Percentiles rank a stretch among this genome's conserved stretches.
phyloP scores from a whole-genome alignment of 192 early-diverging fungal species.

The Backusella liffmaniae region DNA sequence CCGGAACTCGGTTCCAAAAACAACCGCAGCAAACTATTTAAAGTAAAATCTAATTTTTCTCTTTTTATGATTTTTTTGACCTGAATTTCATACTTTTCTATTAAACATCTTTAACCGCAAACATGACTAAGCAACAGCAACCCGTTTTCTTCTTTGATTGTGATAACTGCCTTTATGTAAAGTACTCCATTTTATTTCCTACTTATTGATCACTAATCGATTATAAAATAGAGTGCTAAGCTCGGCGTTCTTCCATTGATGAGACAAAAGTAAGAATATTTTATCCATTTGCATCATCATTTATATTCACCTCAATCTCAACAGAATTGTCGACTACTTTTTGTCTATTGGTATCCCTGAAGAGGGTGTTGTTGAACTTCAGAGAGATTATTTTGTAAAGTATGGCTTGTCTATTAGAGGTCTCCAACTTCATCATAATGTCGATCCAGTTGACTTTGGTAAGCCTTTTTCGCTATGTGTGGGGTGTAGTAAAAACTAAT shows the following conservation, averaged over 20 bases:
- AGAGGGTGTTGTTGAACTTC: slow-evolving; percentile 45
- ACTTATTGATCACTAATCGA: not conserved
- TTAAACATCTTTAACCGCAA: not conserved
- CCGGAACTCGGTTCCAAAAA: not conserved
- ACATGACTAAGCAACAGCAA: slow-evolving; percentile 7
- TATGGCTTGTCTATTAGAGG: slow-evolving; percentile 76
- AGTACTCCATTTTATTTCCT: not conserved
- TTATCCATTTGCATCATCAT: not conserved
- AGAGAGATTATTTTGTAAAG: slow-evolving; percentile 61
- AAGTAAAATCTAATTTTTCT: not conserved
- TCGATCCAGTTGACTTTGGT: slow-evolving; percentile 67
- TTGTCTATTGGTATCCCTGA: slow-evolving; percentile 51
- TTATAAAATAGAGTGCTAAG: slow-evolving; percentile 32
- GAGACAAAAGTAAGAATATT: slow-evolving; percentile 43
- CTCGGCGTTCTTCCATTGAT: slow-evolving; percentile 54
- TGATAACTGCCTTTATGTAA: slow-evolving; percentile 75
- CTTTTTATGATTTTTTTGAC: not conserved
- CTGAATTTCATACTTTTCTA: not conserved
- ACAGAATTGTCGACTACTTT: slow-evolving; percentile 62
- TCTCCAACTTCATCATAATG: slow-evolving; percentile 63
- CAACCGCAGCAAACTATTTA: slow-evolving; percentile 3
- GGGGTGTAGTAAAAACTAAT: not conserved
- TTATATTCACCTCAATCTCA: not conserved
- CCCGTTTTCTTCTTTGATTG: slow-evolving; percentile 78
- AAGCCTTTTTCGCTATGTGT: not conserved